phyloP scores from a whole-genome alignment of 306 rosid genomes.

The Clitoria ternatea region DNA sequence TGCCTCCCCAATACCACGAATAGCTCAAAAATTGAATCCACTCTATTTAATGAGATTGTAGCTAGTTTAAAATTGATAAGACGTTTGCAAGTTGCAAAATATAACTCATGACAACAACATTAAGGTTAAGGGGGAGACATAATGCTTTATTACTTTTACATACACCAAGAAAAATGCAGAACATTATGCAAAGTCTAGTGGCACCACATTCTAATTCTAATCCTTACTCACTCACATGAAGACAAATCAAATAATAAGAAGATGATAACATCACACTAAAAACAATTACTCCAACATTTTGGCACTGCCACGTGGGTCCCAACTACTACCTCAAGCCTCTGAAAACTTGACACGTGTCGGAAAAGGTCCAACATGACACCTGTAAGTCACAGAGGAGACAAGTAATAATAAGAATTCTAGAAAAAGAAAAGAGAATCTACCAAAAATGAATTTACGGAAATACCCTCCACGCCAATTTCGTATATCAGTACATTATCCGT shows the following conservation, averaged over 20 bases:
- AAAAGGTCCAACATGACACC: background rate
- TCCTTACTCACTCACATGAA: background rate
- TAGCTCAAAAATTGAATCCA: too few species aligned
- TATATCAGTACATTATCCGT: slow-evolving; percentile 11
- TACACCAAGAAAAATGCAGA: background rate
- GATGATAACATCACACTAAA: background rate
- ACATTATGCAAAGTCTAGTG: background rate
- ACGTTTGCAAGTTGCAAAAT: too few species aligned
- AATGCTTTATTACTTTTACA: background rate
- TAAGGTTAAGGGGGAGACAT: background rate
- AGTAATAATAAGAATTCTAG: background rate
- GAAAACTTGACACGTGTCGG: background rate
- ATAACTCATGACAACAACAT: too few species aligned
- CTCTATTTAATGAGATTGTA: too few species aligned
- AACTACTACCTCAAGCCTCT: background rate
- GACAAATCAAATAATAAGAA: slow-evolving; percentile 17
- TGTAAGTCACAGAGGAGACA: slow-evolving; percentile 14
- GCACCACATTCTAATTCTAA: background rate
- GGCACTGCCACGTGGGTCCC: slow-evolving; percentile 19
- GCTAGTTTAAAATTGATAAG: too few species aligned
- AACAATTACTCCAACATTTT: background rate
- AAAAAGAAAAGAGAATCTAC: slow-evolving; percentile 15
- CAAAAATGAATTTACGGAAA: background rate
- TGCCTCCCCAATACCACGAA: too few species aligned
- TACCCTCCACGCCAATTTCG: slow-evolving; percentile 22